phyloP scores from a whole-genome alignment of 192 early-diverging fungal genomes.

The Rhizoclosmatium sp. region DNA sequence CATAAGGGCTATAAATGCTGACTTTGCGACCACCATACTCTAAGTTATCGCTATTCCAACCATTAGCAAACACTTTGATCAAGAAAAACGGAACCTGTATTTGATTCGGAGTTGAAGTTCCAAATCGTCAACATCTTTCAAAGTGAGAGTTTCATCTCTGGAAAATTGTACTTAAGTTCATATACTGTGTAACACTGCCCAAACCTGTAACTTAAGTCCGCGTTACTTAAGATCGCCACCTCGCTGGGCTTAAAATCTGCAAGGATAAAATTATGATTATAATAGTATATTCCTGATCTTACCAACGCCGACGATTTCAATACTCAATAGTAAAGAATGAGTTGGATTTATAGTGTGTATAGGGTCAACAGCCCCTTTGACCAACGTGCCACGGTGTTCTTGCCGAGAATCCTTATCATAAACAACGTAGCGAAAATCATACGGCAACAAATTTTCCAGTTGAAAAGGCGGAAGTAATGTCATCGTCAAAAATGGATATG shows the following conservation, averaged over 20 bases:
- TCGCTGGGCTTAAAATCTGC: conserved; percentile 75
- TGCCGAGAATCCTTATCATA: conserved; percentile 74
- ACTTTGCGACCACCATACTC: conserved; percentile 81
- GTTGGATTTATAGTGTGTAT: conserved; percentile 86
- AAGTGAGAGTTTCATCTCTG: conserved; percentile 72
- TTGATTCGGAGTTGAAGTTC: conserved; percentile 65
- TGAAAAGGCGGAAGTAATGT: conserved; percentile 73
- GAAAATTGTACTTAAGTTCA: background rate
- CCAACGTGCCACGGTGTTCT: conserved; percentile 70
- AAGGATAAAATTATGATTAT: background rate
- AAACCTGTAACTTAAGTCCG: conserved; percentile 76
- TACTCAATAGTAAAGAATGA: conserved; percentile 77
- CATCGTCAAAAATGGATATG: conserved; percentile 58
- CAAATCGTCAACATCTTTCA: conserved; percentile 72
- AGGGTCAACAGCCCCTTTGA: conserved; percentile 74
- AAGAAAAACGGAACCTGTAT: conserved; percentile 44
- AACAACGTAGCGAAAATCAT: conserved; percentile 81
- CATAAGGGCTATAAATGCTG: conserved; percentile 92
- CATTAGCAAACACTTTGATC: background rate
- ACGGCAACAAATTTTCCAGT: conserved; percentile 96
- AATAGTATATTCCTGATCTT: conserved; percentile 3
- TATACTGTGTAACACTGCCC: background rate
- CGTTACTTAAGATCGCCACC: conserved; percentile 85
- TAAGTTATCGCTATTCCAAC: conserved; percentile 45
- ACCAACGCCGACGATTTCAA: conserved; percentile 79